Percentiles rank a stretch among this genome's conserved stretches.
These are phyloP conservation scores for Fusarium subtropicale DNA, from an alignment of 2,329 filamentous ascomycete genomes.

Conservation along the genomic window DNA sequence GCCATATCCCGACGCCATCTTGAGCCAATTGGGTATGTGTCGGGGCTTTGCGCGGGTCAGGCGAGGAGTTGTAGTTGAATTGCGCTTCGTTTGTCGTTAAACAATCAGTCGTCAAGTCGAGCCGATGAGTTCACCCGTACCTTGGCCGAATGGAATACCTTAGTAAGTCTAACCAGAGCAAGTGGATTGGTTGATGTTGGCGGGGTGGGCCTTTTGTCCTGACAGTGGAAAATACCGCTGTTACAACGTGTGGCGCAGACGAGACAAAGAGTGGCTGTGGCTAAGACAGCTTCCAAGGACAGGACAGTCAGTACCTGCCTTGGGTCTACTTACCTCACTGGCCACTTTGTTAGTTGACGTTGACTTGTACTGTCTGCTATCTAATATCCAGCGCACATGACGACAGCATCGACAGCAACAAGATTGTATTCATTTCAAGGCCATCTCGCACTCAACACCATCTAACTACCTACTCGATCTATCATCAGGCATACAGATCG, in stretches of 20 bases:
- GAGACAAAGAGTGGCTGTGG: neutral
- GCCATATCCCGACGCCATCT: conserved; percentile 86
- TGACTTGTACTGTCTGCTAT: neutral
- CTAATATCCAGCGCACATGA: conserved; percentile 13
- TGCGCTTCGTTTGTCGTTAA: conserved; percentile 42
- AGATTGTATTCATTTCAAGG: neutral
- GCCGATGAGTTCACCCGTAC: conserved; percentile 45
- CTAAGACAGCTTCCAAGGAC: neutral
- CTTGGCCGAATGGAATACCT: conserved; percentile 34
- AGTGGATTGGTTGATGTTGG: conserved; percentile 35
- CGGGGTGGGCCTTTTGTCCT: conserved; percentile 4
- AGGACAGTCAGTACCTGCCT: neutral
- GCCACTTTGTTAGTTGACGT: conserved; percentile 36
- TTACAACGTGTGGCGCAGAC: neutral
- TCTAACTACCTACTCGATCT: neutral
- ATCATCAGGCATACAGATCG: neutral
- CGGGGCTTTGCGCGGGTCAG: conserved; percentile 43
- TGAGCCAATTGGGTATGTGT: conserved; percentile 50
- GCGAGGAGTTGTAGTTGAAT: conserved; percentile 41
- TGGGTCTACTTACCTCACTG: neutral
- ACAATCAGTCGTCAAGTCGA: conserved; percentile 33
- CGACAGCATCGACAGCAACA: conserved; percentile 5
- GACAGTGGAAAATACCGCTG: conserved; percentile 20
- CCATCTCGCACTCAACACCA: neutral
- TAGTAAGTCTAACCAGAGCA: conserved; percentile 10